Evolutionary conservation across 139 green algal species (phyloP), one percentile per base, ranked within the genome.

Genomic region (Klebsormidium nitens): DNA sequence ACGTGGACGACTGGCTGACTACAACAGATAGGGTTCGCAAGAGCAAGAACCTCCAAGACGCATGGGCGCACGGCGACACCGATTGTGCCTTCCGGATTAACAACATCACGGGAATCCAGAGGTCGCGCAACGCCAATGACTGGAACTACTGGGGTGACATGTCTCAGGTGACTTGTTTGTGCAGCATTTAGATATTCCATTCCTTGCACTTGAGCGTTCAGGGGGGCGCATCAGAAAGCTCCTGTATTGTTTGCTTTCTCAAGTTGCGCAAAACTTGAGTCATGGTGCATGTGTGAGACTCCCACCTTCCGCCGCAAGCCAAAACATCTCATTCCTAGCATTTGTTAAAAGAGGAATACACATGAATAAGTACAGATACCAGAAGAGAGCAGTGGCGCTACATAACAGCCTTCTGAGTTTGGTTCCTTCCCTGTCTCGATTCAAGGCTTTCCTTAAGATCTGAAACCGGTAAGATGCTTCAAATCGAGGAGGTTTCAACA

Each of bases 31-130:
- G 44, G 19, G 44, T 52, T 19, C 44, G 44, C 44, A 52, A 52
- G 44, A 19, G 17, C 44, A 19, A 52, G 17, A 19, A 19, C 44
- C 44, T 52, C 17, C 17, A 52, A 17, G 44, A 52, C 44, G 44
- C 44, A 19, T 52, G 44, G 44, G 44, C 44, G 17, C 17, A 28
- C 19, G 44, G 44, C 19, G 19, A 52, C 44, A 52, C 44, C 19
- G 44, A 52, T 19, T 52, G 44, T 52, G 44, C 44, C 44, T 52
- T 52, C 44, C 44, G 44, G 17, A 52, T 52, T 19, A 52, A 52
- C 44, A 52, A 52, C 44, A 52, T 52, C 17, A 52, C 44, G 19
- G 44, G 17, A 28, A 19, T 52, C 44, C 44, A 52, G 44, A 17
- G 44, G 17, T 28, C 44, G 17, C 44, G 19, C 44, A 52, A 19